phyloP scores from a whole-genome alignment of 2,329 filamentous ascomycete species.

The Ceratocystis cacaofunesta region DNA sequence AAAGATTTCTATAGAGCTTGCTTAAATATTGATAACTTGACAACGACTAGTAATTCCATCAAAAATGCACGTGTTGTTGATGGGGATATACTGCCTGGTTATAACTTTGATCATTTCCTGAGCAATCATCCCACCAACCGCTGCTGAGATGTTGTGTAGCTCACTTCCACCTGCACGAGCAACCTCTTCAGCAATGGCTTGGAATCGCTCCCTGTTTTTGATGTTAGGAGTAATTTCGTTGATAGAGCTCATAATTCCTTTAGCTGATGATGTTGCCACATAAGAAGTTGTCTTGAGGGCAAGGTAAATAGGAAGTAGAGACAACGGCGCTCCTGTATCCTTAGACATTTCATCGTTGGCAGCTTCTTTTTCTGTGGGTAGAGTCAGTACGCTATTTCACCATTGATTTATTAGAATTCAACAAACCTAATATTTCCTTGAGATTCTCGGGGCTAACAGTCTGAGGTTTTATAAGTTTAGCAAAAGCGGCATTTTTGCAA shows the following conservation, averaged over 20 bases:
- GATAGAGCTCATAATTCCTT: constrained; percentile 14
- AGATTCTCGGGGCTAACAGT: background rate
- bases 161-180: constrained; percentile 69
- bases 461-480: constrained; percentile 62
- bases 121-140: constrained; percentile 84
- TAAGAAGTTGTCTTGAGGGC: constrained; percentile 33
- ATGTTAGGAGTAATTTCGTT: background rate
- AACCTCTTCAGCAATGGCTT: constrained; percentile 42
- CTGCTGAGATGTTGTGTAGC: constrained; percentile 78
- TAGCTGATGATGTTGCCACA: constrained; percentile 13
- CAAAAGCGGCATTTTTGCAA: constrained; percentile 87
- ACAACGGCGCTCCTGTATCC: constrained; percentile 36
- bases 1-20: background rate
- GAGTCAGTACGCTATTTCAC: background rate
- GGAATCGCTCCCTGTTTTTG: constrained; percentile 1
- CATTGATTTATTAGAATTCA: background rate
- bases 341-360: constrained; percentile 39
- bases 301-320: constrained; percentile 54
- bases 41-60: constrained; percentile 51
- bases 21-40: constrained; percentile 34
- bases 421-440: constrained; percentile 11
- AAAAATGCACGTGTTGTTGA: constrained; percentile 57
- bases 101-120: constrained; percentile 91
- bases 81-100: constrained; percentile 56
- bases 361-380: constrained; percentile 35